These are phyloP conservation scores for Neoboletus magnificus DNA, from an alignment of 768 basidiomycete genomes.

Conservation along the genomic window DNA sequence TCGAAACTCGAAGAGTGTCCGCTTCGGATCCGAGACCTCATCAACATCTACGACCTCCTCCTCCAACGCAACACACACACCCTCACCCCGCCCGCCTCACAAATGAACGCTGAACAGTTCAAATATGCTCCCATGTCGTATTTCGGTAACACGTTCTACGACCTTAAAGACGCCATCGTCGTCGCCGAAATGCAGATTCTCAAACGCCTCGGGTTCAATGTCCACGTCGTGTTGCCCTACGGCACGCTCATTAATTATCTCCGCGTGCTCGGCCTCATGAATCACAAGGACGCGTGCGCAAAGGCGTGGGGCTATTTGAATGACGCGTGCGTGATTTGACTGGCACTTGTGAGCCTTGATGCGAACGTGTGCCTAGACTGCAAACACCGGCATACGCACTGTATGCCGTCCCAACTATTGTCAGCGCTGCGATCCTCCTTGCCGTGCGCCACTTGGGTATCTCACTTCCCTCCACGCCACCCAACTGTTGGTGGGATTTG, in stretches of 20 bases:
- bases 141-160: conserved; percentile 86
- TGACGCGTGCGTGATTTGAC: conserved; percentile 74
- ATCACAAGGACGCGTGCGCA: conserved; percentile 64
- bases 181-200: conserved; percentile 97
- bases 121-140: conserved; percentile 85
- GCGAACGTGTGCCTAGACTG: conserved; percentile 48
- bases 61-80: conserved; percentile 68
- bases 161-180: conserved; percentile 90
- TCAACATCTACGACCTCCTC: conserved; percentile 91
- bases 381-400: conserved; percentile 92
- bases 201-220: conserved; percentile 94
- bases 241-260: conserved; percentile 94
- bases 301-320: conserved; percentile 94
- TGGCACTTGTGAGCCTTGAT: background rate
- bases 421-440: conserved; percentile 85
- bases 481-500: conserved; percentile 87
- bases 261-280: conserved; percentile 81
- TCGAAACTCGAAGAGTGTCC: conserved; percentile 94
- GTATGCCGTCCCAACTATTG: conserved; percentile 86
- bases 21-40: conserved; percentile 86
- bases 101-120: conserved; percentile 38
- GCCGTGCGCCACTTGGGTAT: conserved; percentile 69
- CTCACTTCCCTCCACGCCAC: conserved; percentile 65
- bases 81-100: conserved; percentile 25
- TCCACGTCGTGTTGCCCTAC: conserved; percentile 90